Base-by-base conservation (phyloP, 345 rosid species). In the Salix viminalis region DNA sequence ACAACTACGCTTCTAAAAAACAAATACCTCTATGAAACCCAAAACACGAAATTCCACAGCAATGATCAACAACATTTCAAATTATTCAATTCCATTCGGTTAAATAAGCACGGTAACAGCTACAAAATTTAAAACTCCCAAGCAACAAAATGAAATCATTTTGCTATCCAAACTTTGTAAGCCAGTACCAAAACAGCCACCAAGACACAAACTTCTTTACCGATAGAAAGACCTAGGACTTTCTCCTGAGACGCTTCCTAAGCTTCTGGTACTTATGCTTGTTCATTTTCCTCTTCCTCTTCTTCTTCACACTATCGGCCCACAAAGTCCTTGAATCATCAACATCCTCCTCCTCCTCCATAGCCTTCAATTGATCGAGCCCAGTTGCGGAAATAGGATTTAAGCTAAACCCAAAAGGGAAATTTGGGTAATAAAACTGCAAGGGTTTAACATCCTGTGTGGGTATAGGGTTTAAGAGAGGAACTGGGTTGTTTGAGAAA, bases 261-360 rank as follows among this genome's bases (percentile, higher is more conserved):
- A 90, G 95, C 86, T 91, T 92, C 87, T 87, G 86, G 65, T 87
- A 90, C 90, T 90, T 92, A 75, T 92, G 97, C 89, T 94, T 94
- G 82, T 94, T 94, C 97, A 91, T 94, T 92, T 92, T 94, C 90
- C 85, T 92, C 97, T 94, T 92, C 88, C 98, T 87, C 90, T 92
- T 94, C 90, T 94, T 94, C 91, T 94, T 94, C 86, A 90, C 96
- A 74, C 96, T 92, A 76, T 94, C 96, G 1, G 96, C 94, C 84
- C 96, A 85, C 77, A 90, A 8, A 21, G 82, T 79, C 67, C 82
- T 79, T 48, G 69, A 73, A 30, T 46, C 76, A 44, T 32, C 76
- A 71, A 11, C 78, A 48, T 1, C 68, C 14, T 28, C 48, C 15
- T 21, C 48, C 15, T 21, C 48, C 15, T 21, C 71, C 50, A 62